Evolutionary conservation across 495 filamentous ascomycete genomes (phyloP).

Genomic region (Podospora conica): DNA sequence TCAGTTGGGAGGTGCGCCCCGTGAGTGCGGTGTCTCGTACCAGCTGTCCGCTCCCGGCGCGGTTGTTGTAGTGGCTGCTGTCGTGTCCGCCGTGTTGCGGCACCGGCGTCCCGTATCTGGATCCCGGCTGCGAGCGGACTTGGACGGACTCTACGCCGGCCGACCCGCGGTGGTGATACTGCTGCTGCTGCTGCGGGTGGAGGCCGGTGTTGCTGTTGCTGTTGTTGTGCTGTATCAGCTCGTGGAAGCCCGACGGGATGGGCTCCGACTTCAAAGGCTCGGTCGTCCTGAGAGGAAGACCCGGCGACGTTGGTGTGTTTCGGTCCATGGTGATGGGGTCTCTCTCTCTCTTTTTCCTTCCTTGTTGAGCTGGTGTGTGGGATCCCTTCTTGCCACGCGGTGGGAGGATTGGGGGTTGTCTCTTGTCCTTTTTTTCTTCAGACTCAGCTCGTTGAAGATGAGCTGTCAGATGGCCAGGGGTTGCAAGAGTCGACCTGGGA

Average conservation of each 20-base stretch:
- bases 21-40: slow-evolving; percentile 3
- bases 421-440: neutral
- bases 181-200: slow-evolving; percentile 11
- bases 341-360: neutral
- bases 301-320: slow-evolving; percentile 37
- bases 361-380: neutral
- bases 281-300: neutral
- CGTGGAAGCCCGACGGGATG: slow-evolving; percentile 40
- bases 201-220: neutral
- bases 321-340: slow-evolving; percentile 30
- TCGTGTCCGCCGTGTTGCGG: slow-evolving; percentile 23
- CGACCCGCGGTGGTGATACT: slow-evolving; percentile 21
- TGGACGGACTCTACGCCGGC: slow-evolving; percentile 21
- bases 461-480: neutral
- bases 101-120: slow-evolving; percentile 37
- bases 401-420: neutral
- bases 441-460: neutral
- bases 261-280: slow-evolving; percentile 32
- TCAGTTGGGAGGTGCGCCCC: slow-evolving; percentile 9
- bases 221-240: slow-evolving; percentile 45
- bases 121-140: slow-evolving; percentile 35
- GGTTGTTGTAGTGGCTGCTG: slow-evolving; percentile 25
- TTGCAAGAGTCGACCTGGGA: neutral
- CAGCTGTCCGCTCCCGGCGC: slow-evolving; percentile 16
- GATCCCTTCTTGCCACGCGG: neutral